Evolutionary conservation across 768 basidiomycete species (phyloP).

Genomic region (Podaxis sp.): DNA sequence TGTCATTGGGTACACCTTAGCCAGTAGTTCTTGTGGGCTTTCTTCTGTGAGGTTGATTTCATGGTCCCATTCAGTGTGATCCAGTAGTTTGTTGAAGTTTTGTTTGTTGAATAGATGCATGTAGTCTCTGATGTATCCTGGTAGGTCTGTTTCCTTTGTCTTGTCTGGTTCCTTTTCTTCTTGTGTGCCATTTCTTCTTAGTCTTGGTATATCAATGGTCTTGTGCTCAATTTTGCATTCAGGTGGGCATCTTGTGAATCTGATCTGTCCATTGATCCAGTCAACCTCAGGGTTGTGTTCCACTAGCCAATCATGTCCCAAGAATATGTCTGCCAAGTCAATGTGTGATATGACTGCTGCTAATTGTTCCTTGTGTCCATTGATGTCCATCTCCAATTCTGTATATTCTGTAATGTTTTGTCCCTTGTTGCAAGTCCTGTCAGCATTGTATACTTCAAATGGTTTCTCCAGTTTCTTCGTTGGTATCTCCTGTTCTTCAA

Average conservation of each 20-base stretch:
- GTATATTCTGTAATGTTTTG: not conserved
- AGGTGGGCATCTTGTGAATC: not conserved
- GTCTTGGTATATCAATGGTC: not conserved
- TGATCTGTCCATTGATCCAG: not conserved
- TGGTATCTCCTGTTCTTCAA: too few relatives aligned
- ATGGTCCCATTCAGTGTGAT: not conserved
- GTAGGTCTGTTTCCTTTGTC: not conserved
- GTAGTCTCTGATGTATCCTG: not conserved
- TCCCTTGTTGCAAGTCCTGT: not conserved
- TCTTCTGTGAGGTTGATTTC: not conserved
- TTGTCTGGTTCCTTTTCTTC: not conserved
- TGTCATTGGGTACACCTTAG: too few relatives aligned
- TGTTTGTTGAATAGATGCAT: not conserved
- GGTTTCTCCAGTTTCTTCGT: too few relatives aligned
- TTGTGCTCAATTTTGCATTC: not conserved
- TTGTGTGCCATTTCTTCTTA: not conserved
- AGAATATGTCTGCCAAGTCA: not conserved
- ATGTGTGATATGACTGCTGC: not conserved
- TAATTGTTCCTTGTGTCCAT: not conserved
- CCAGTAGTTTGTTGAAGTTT: not conserved
- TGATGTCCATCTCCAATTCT: not conserved
- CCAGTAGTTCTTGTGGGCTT: not conserved
- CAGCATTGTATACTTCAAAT: too few relatives aligned
- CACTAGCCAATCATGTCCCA: not conserved
- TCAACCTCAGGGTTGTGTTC: not conserved